Evolutionary conservation across 2,329 filamentous ascomycete genomes (phyloP).

Genomic region (Metarhizium brunneum): DNA sequence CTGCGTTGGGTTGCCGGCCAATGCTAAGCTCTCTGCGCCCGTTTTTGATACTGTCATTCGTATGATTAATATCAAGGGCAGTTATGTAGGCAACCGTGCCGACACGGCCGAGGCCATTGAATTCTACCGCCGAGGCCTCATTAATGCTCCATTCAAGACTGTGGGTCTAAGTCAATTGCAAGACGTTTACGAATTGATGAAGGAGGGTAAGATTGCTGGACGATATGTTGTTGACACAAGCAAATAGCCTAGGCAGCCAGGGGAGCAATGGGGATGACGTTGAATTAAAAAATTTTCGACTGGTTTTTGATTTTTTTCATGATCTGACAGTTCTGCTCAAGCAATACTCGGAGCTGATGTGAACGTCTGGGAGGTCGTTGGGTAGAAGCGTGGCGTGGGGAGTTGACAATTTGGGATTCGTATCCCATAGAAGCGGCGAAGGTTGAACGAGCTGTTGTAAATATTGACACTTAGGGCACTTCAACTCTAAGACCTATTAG

Average conservation of each 20-base stretch:
- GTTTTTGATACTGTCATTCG: conserved; percentile 83
- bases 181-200: conserved; percentile 70
- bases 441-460: too few species aligned
- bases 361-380: too few species aligned
- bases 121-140: conserved; percentile 75
- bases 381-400: not conserved
- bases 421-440: too few species aligned
- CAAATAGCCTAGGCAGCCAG: conserved; percentile 31
- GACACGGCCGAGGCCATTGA: conserved; percentile 85
- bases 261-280: not conserved
- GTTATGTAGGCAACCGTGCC: conserved; percentile 86
- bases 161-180: conserved; percentile 73
- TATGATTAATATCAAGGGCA: conserved; percentile 89
- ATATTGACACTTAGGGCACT: too few species aligned
- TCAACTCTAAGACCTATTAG: not conserved
- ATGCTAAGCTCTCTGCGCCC: conserved; percentile 70
- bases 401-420: not conserved
- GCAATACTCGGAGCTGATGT: not conserved
- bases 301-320: not conserved
- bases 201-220: conserved; percentile 62
- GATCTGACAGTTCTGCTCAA: not conserved
- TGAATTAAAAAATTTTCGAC: not conserved
- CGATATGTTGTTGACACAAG: conserved; percentile 71
- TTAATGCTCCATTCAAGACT: conserved; percentile 80
- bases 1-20: conserved; percentile 79